These are phyloP conservation scores for Heritiera littoralis DNA, from an alignment of 345 rosid species.

Conservation along the genomic window DNA sequence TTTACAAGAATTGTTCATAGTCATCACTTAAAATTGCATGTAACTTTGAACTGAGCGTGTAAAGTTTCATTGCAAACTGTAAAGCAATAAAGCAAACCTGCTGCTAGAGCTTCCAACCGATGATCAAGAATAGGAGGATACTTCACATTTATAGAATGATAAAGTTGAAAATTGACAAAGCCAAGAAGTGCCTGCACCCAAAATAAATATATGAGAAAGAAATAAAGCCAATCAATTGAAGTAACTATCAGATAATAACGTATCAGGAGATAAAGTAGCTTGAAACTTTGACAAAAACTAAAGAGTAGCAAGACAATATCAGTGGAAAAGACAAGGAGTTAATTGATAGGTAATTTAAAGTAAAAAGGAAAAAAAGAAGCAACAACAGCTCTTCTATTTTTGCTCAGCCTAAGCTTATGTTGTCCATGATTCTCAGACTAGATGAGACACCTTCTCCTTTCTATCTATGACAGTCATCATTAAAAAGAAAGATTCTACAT, in stretches of 20 bases:
- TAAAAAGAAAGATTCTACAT: background rate
- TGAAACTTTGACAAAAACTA: background rate
- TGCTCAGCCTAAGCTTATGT: background rate
- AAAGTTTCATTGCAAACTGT: background rate
- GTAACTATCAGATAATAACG: background rate
- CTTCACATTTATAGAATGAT: conserved; percentile 73
- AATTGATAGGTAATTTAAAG: background rate
- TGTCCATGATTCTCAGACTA: background rate
- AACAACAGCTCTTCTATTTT: background rate
- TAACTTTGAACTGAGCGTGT: background rate
- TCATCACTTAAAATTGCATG: conserved; percentile 4
- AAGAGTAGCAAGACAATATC: background rate
- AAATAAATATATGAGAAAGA: background rate
- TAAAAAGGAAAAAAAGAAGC: too few relatives aligned
- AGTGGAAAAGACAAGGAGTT: background rate
- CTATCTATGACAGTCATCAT: background rate
- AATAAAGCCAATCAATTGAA: conserved; percentile 5
- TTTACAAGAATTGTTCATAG: background rate
- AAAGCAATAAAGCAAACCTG: conserved; percentile 49
- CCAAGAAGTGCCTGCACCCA: conserved; percentile 83
- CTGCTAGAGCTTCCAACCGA: conserved; percentile 84
- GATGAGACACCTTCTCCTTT: background rate
- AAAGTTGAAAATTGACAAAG: conserved; percentile 78
- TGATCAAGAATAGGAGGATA: conserved; percentile 95
- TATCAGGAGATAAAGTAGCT: background rate